Evolutionary conservation across 495 filamentous ascomycete genomes (phyloP).

Genomic region (Xylaria cubensis): DNA sequence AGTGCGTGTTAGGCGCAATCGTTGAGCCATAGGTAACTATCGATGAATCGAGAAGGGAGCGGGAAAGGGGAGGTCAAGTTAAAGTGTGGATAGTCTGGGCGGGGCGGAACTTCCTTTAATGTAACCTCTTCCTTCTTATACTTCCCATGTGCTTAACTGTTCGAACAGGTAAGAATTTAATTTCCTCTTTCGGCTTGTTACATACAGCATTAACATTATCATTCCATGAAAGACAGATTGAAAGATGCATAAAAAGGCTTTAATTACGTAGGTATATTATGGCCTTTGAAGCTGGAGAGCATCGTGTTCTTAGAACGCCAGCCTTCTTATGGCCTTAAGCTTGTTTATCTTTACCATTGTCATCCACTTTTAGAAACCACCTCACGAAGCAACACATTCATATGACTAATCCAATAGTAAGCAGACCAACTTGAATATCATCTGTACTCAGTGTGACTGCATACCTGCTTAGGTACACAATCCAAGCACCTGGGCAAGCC

Average conservation of each 20-base stretch:
- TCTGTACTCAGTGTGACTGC: background rate
- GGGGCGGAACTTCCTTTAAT: background rate
- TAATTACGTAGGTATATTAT: background rate
- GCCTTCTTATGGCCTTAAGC: background rate
- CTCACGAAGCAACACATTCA: background rate
- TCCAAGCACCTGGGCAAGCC: background rate
- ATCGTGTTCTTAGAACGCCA: background rate
- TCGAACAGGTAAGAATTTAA: background rate
- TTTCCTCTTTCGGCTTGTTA: background rate
- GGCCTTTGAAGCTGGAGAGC: background rate
- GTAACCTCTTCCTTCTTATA: background rate
- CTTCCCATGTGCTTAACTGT: background rate
- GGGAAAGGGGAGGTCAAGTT: constrained; percentile 5
- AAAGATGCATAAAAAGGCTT: too few species aligned
- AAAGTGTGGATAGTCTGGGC: background rate
- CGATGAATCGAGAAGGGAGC: background rate
- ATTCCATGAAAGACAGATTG: too few species aligned
- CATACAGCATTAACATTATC: background rate
- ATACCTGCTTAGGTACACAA: background rate
- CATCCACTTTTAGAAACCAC: background rate
- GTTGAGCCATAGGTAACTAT: background rate
- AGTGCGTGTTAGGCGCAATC: background rate
- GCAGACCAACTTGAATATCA: background rate
- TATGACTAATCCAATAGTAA: background rate
- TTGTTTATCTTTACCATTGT: background rate